phyloP scores from a whole-genome alignment of 2,329 filamentous ascomycete species.

The Phyllosticta citrichinensis region DNA sequence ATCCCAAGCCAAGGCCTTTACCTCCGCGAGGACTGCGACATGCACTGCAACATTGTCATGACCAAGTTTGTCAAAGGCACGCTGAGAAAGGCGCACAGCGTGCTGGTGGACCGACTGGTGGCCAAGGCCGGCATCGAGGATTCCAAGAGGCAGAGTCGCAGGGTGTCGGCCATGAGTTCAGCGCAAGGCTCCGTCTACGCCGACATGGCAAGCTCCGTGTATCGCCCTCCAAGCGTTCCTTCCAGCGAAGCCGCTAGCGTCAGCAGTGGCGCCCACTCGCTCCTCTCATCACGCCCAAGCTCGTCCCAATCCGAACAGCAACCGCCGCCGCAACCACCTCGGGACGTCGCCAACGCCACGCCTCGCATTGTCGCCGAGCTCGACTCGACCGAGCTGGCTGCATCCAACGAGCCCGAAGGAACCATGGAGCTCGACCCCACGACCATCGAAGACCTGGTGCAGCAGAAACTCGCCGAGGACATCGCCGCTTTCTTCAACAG shows the following conservation, averaged over 20 bases:
- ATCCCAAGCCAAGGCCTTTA: slow-evolving; percentile 63
- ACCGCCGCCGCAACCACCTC: not conserved
- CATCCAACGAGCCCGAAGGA: not conserved
- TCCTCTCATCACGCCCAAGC: not conserved
- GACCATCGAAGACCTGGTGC: not conserved
- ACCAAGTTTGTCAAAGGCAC: slow-evolving; percentile 72
- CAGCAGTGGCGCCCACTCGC: not conserved
- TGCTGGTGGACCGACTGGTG: slow-evolving; percentile 50
- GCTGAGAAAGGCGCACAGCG: slow-evolving; percentile 62
- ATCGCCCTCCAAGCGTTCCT: not conserved
- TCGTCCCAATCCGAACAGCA: not conserved
- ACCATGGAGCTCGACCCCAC: not conserved
- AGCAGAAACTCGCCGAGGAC: not conserved
- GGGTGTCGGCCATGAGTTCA: not conserved
- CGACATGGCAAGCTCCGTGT: not conserved
- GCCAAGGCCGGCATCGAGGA: slow-evolving; percentile 1
- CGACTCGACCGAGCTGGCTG: not conserved
- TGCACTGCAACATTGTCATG: slow-evolving; percentile 71
- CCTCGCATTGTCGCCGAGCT: not conserved
- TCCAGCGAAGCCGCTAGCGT: not conserved
- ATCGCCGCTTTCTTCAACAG: not conserved
- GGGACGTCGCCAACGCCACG: not conserved
- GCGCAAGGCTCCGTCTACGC: not conserved
- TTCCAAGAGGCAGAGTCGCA: not conserved
- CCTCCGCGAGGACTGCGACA: slow-evolving; percentile 74